phyloP scores from a whole-genome alignment of 202 grass and related monocot species.

The Digitaria exilis region DNA sequence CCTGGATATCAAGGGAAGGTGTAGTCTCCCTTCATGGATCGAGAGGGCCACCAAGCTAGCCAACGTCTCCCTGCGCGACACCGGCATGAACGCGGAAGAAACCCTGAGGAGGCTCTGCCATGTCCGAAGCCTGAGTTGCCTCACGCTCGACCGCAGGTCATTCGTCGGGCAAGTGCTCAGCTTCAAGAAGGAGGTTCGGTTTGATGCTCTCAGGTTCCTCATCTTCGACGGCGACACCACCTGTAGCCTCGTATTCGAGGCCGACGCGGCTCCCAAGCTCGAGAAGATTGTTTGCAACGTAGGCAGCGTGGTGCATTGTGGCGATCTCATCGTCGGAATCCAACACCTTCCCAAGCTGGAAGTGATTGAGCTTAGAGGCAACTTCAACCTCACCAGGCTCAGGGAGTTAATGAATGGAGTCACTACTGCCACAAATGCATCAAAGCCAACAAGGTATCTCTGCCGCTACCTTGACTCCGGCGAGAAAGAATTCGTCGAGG shows the following conservation, averaged over 20 bases:
- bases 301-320: not conserved
- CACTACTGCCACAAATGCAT: not conserved
- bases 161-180: not conserved
- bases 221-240: not conserved
- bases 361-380: too few species aligned
- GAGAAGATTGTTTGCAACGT: not conserved
- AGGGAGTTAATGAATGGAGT: too few species aligned
- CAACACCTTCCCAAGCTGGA: too few species aligned
- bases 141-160: not conserved
- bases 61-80: constrained; percentile 10
- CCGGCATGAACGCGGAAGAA: rapidly evolving
- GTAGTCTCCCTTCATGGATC: not conserved
- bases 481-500: too few species aligned
- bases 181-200: not conserved
- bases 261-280: not conserved
- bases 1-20: not conserved
- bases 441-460: not conserved
- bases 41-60: not conserved
- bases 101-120: not conserved
- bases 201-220: not conserved
- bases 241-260: not conserved
- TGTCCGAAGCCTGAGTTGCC: not conserved
- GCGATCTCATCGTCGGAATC: not conserved
- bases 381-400: too few species aligned
- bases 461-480: not conserved